Conservation (phyloP, 768 basidiomycete genomes). For the Tricholoma furcatifolium region DNA sequence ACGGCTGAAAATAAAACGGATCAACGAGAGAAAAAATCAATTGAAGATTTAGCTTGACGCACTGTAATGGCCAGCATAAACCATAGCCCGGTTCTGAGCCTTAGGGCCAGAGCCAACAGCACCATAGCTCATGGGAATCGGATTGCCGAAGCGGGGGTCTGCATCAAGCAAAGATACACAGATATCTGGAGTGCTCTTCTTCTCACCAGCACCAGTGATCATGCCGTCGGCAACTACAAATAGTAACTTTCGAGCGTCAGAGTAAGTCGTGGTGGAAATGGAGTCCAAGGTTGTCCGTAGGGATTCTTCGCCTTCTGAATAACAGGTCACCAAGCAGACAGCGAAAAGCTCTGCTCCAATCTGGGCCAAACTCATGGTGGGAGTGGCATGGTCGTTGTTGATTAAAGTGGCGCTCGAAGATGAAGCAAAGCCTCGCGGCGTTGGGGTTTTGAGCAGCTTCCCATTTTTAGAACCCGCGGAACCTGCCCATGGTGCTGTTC, state of each 20-base stretch:
- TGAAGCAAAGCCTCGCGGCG: slow-evolving; percentile 48
- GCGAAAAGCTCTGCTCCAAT: slow-evolving; percentile 96
- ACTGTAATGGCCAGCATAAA: slow-evolving; percentile 99
- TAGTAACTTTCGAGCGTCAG: slow-evolving; percentile 87
- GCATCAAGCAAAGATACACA: slow-evolving; percentile 90
- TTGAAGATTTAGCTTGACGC: slow-evolving; percentile 30
- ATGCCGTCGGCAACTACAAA: slow-evolving; percentile 98
- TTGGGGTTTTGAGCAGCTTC: slow-evolving; percentile 43
- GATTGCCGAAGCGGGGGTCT: slow-evolving; percentile 95
- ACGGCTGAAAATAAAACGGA: slow-evolving; percentile 45
- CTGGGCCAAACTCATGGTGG: slow-evolving; percentile 80
- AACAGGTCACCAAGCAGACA: slow-evolving; percentile 95
- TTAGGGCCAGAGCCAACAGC: slow-evolving; percentile 91
- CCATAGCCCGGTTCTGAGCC: slow-evolving; percentile 92
- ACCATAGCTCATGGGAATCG: slow-evolving; percentile 88
- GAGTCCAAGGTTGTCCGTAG: slow-evolving; percentile 91
- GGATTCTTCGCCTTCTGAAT: slow-evolving; percentile 95
- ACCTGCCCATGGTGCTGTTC: slow-evolving; percentile 93
- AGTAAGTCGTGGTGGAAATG: slow-evolving; percentile 87
- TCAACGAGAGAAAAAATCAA: slow-evolving; percentile 4
- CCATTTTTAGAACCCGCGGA: slow-evolving; percentile 49
- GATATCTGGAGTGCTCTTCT: slow-evolving; percentile 92
- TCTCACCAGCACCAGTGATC: slow-evolving; percentile 98
- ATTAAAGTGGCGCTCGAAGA: slow-evolving; percentile 58
- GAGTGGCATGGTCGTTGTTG: slow-evolving; percentile 46